phyloP scores from a whole-genome alignment of 1,284 basidiomycete genomes.

The Sparassis latifolia region DNA sequence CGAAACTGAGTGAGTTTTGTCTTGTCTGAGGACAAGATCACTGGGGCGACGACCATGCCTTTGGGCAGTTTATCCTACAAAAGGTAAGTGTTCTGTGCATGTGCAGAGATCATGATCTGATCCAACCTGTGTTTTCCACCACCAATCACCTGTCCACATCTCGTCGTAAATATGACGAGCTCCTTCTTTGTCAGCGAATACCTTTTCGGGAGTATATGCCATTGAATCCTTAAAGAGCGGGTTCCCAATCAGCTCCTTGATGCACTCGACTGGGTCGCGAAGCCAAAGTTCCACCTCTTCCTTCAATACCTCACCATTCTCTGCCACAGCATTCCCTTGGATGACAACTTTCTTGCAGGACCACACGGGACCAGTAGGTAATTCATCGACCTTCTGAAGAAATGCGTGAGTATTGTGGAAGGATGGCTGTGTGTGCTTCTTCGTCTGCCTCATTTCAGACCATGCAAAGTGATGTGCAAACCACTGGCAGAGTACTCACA shows the following conservation, averaged over 20 bases:
- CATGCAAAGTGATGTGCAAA: background rate
- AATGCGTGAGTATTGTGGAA: conserved; percentile 14
- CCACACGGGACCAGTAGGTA: conserved; percentile 17
- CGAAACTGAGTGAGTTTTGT: conserved; percentile 10
- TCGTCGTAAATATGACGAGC: conserved; percentile 9
- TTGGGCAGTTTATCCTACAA: conserved; percentile 4
- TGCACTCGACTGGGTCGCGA: conserved; percentile 23
- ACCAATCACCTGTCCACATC: conserved; percentile 22
- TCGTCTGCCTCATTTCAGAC: conserved; percentile 5
- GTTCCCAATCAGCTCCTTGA: conserved; percentile 25
- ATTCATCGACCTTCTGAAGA: conserved; percentile 11
- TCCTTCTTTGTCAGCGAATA: conserved; percentile 11
- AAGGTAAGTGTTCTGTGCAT: background rate
- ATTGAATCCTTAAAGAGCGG: conserved; percentile 18
- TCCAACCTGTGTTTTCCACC: conserved; percentile 21
- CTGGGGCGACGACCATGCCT: conserved; percentile 11
- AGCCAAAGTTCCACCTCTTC: conserved; percentile 25
- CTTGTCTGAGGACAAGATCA: conserved; percentile 3
- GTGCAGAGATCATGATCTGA: background rate
- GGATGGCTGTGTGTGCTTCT: conserved; percentile 5
- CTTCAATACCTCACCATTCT: conserved; percentile 6
- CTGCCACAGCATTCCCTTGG: conserved; percentile 13
- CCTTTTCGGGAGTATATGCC: conserved; percentile 19
- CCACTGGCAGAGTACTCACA: conserved; percentile 6
- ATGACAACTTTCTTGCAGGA: conserved; percentile 10